These are phyloP conservation scores for Anthracocystis panici-leucophaei DNA, from an alignment of 1,284 basidiomycete species.

Conservation along the genomic window DNA sequence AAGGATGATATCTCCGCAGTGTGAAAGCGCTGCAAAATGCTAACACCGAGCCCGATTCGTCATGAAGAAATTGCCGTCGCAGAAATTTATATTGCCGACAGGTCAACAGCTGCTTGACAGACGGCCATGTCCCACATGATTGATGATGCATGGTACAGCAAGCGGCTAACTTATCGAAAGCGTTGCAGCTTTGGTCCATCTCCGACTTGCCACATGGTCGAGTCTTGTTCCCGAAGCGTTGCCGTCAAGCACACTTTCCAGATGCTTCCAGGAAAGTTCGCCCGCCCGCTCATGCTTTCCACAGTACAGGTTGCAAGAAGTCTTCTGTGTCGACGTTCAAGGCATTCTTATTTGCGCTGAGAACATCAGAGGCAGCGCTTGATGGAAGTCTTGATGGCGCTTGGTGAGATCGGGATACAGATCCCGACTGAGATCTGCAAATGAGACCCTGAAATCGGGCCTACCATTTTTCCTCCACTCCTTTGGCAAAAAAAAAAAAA, in stretches of 20 bases:
- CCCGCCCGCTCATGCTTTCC: neutral
- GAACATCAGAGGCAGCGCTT: neutral
- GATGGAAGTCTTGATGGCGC: neutral
- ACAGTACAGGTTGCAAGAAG: neutral
- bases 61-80: too few relatives aligned
- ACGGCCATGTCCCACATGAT: too few relatives aligned
- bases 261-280: neutral
- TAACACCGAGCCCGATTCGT: constrained; percentile 3
- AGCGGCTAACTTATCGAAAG: too few relatives aligned
- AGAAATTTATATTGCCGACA: too few relatives aligned
- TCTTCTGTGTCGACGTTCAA: too few relatives aligned
- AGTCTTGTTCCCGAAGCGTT: neutral
- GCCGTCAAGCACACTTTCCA: neutral
- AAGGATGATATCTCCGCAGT: constrained; percentile 1
- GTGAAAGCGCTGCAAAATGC: neutral
- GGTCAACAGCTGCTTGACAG: neutral
- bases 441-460: constrained; percentile 15
- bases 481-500: constrained; percentile 7
- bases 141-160: too few relatives aligned
- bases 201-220: constrained; percentile 4
- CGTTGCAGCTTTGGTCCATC: neutral
- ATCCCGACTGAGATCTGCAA: neutral
- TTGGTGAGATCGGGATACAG: neutral
- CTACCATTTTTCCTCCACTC: constrained; percentile 6
- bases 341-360: neutral